phyloP scores from a whole-genome alignment of 345 rosid genomes.

The Acer campestre region DNA sequence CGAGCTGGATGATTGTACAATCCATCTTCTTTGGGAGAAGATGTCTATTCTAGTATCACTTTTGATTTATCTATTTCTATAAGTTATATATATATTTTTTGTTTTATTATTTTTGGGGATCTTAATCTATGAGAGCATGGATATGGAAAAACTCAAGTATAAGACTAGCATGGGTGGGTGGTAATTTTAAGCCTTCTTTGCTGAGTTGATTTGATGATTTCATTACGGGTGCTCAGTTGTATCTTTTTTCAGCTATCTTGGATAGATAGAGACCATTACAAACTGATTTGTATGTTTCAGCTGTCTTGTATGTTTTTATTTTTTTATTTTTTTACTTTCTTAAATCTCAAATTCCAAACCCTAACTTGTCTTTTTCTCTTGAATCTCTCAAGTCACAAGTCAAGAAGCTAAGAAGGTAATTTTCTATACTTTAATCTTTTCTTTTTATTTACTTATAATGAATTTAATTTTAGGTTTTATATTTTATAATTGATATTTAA shows the following conservation, averaged over 20 bases:
- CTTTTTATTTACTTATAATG: too few species aligned
- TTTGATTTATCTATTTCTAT: not conserved
- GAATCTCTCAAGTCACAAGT: too few species aligned
- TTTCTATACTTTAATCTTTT: too few species aligned
- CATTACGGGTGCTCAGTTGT: not conserved
- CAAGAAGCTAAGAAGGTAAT: too few species aligned
- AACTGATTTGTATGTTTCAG: not conserved
- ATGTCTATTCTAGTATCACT: slow-evolving; percentile 36
- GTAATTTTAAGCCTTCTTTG: not conserved
- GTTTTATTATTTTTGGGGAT: not conserved
- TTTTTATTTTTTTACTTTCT: too few species aligned
- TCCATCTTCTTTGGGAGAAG: slow-evolving; percentile 95
- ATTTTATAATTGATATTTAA: too few species aligned
- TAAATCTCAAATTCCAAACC: too few species aligned
- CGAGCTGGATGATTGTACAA: slow-evolving; percentile 78
- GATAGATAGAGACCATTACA: not conserved
- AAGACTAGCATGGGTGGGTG: not conserved
- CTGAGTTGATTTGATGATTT: not conserved
- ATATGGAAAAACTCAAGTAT: not conserved
- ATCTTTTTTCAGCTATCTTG: not conserved
- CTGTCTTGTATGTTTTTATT: too few species aligned
- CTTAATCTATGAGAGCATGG: not conserved
- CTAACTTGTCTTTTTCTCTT: too few species aligned
- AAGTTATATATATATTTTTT: too few species aligned
- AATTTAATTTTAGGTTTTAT: too few species aligned